phyloP scores from a whole-genome alignment of 495 filamentous ascomycete species.

The Xylaria curta region DNA sequence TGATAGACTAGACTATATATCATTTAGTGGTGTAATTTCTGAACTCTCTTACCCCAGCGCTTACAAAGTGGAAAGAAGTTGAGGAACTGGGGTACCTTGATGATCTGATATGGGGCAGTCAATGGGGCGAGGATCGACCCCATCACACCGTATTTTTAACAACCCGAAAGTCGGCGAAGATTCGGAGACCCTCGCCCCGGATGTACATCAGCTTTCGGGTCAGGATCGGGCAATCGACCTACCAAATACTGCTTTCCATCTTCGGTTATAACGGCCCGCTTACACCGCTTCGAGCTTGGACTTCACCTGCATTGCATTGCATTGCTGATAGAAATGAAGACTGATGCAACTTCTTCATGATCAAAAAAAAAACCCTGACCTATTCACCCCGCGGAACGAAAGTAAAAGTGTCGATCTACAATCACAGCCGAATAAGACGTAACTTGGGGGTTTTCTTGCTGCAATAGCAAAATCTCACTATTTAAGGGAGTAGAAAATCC shows the following conservation, averaged over 20 bases:
- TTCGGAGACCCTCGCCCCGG: conserved; percentile 11
- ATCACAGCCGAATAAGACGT: not conserved
- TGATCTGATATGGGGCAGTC: not conserved
- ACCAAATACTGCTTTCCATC: not conserved
- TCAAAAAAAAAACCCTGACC: not conserved
- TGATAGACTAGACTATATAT: not conserved
- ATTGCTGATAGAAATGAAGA: conserved; percentile 2
- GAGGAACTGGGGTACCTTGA: not conserved
- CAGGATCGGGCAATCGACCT: not conserved
- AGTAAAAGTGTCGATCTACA: not conserved
- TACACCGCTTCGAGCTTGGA: conserved; percentile 10
- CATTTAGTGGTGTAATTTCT: not conserved
- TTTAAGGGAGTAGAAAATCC: not conserved
- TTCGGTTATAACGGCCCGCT: conserved; percentile 8
- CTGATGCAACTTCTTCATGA: not conserved
- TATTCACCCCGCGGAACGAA: not conserved
- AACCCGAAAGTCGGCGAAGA: conserved; percentile 19
- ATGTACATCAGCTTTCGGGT: conserved; percentile 3
- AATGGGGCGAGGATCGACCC: not conserved
- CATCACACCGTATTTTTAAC: conserved; percentile 12
- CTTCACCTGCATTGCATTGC: conserved; percentile 9
- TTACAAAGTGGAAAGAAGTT: not conserved
- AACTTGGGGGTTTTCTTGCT: not conserved
- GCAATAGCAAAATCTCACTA: not conserved
- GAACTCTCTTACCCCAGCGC: not conserved